Conservation (phyloP, 805 yeast genomes). For the Metschnikowia gruessii region DNA sequence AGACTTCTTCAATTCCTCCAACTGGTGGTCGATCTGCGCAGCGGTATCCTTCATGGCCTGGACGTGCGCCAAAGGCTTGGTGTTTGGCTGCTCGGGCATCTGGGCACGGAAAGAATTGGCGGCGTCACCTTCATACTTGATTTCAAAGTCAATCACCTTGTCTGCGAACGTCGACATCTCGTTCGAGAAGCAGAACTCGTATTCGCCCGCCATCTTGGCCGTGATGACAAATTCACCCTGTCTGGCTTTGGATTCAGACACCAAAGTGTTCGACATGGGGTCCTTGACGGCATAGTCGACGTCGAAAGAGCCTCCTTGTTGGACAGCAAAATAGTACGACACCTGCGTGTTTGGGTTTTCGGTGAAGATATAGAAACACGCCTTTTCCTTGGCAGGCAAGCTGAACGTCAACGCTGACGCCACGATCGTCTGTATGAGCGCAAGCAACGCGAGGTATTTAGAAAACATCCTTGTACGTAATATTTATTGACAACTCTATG, state of each 20-base stretch:
- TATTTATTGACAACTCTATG: not conserved
- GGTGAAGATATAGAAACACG: conserved; percentile 72
- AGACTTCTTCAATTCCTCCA: conserved; percentile 53
- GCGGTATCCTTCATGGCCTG: conserved; percentile 53
- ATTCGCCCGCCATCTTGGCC: conserved; percentile 71
- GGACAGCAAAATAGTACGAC: conserved; percentile 80
- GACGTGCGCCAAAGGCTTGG: conserved; percentile 50
- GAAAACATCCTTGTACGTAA: conserved; percentile 12
- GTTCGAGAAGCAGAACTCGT: conserved; percentile 81
- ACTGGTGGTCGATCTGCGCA: conserved; percentile 55
- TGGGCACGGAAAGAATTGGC: conserved; percentile 50
- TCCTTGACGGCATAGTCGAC: conserved; percentile 64
- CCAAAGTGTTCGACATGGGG: conserved; percentile 55
- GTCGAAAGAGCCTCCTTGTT: conserved; percentile 76
- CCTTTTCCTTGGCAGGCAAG: conserved; percentile 69
- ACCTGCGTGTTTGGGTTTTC: conserved; percentile 55
- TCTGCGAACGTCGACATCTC: conserved; percentile 79
- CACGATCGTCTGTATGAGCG: conserved; percentile 30
- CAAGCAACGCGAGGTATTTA: conserved; percentile 21
- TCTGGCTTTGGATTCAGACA: conserved; percentile 57
- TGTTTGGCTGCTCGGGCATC: conserved; percentile 52
- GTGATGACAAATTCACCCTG: conserved; percentile 77
- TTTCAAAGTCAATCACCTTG: conserved; percentile 81
- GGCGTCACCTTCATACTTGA: conserved; percentile 49
- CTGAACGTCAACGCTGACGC: conserved; percentile 68